phyloP scores from a whole-genome alignment of 768 basidiomycete species.

The Hygrophoropsis aurantiaca region DNA sequence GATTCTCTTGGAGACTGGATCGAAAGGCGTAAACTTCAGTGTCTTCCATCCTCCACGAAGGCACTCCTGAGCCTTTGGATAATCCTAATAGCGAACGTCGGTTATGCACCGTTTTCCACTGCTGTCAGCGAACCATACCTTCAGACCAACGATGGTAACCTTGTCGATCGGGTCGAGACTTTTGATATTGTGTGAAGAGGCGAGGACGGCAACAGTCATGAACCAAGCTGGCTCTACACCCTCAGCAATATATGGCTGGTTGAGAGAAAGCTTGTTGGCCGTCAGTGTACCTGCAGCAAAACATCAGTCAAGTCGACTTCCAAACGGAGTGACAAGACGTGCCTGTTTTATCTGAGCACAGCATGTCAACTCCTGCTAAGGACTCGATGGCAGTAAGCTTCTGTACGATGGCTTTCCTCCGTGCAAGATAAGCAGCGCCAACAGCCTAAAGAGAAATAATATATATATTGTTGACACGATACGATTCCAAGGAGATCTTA shows the following conservation, averaged over 20 bases:
- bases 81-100: constrained; percentile 26
- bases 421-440: constrained; percentile 44
- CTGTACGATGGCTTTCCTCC: constrained; percentile 46
- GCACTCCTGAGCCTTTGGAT: constrained; percentile 43
- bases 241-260: constrained; percentile 32
- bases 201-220: constrained; percentile 36
- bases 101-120: background rate
- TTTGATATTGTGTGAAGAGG: constrained; percentile 47
- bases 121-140: constrained; percentile 16
- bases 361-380: constrained; percentile 49
- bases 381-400: constrained; percentile 50
- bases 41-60: constrained; percentile 44
- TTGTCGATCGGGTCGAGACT: constrained; percentile 49
- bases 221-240: constrained; percentile 33
- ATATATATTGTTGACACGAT: too few relatives aligned
- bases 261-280: constrained; percentile 47
- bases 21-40: constrained; percentile 46
- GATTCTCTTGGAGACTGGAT: constrained; percentile 52
- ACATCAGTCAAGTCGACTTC: too few relatives aligned
- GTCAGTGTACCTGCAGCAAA: constrained; percentile 38
- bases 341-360: constrained; percentile 41
- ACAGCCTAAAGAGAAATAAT: constrained; percentile 33
- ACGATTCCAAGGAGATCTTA: constrained; percentile 2
- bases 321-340: too few relatives aligned
- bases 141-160: constrained; percentile 43